Conservation (phyloP, 148 eudicot genomes). For the Arctostaphylos glauca region DNA sequence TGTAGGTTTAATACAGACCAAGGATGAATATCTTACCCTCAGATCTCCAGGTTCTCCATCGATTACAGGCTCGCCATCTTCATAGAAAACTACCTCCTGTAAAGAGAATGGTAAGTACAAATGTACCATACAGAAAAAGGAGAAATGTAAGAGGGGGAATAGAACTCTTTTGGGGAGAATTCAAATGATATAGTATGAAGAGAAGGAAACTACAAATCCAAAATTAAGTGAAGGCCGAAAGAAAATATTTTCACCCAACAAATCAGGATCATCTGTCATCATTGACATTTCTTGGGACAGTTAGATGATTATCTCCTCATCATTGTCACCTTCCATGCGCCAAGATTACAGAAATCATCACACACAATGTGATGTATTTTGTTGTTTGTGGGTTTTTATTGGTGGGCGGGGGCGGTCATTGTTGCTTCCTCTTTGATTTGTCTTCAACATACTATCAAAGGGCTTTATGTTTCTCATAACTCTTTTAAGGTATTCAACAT, state of each 20-base stretch:
- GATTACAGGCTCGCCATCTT: conserved; percentile 91
- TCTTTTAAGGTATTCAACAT: too few species aligned
- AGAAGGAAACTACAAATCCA: conserved; percentile 2
- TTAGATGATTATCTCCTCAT: too few species aligned
- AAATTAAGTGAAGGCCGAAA: background rate
- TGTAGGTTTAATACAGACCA: background rate
- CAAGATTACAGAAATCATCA: too few species aligned
- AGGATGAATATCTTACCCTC: conserved; percentile 45
- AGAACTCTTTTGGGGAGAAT: background rate
- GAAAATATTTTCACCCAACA: background rate
- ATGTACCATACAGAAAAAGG: background rate
- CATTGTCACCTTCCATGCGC: too few species aligned
- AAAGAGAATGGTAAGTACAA: conserved; percentile 4
- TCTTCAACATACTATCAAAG: too few species aligned
- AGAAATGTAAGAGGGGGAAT: background rate
- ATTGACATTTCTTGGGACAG: background rate
- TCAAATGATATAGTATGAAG: background rate
- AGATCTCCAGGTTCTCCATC: conserved; percentile 97
- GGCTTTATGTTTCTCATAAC: too few species aligned
- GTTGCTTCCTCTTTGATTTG: too few species aligned
- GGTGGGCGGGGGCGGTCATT: too few species aligned
- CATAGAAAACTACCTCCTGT: conserved; percentile 85
- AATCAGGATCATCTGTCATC: background rate
- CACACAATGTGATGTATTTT: too few species aligned
- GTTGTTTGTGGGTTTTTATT: too few species aligned